Base-by-base conservation (phyloP, 2,329 filamentous ascomycete genomes). In the Phyllosticta citrichinensis region DNA sequence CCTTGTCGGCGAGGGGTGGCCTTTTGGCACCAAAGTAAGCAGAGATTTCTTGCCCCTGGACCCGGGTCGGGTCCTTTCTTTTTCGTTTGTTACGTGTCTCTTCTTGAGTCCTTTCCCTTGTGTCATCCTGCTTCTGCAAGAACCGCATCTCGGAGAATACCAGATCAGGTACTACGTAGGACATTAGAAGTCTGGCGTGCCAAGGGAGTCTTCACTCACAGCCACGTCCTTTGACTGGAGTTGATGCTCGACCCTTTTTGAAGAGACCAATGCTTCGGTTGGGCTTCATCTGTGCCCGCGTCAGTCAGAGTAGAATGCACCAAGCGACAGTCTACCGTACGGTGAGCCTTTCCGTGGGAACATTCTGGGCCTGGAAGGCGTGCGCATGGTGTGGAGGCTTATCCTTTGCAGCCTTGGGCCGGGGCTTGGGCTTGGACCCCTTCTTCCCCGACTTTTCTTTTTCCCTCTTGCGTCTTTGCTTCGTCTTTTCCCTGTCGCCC, bases 101-200 rank as follows among this genome's bases (percentile, higher is more conserved):
- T 64, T 67, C 60, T 65, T 66, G 59, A 57, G 60, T 51, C 66
- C 66, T 61, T 62, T 74, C 64, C 61, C 65, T 58, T 62, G 67
- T 63, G 51, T 65, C 68, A 62, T 65, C 67, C 17, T 71, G 68
- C 61, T 73, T 73, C 60, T 75, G 74, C 52, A 81, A 65, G 63
- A 80, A 81, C 24, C 71, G 75, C 75, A 80, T 78, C 65, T 80
- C 77, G 27, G 78, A 78, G 68, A 81, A 81, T 27, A 77, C 75
- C 51, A 80, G 71, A 67, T 81, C 78, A 27, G 79, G 79, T 57
- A 81, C 79, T 81, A 65, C 61, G 63, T 52, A 52, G 55, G 55
- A 63, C 57, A 58, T 70, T 62, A 73, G 65, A 52, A 60, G 64
- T 64, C 50, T 59, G 61, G 60, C 56, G 56, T 51, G 30, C 53